Base-by-base conservation (phyloP, 2,329 filamentous ascomycete genomes). In the Claviceps monticola region DNA sequence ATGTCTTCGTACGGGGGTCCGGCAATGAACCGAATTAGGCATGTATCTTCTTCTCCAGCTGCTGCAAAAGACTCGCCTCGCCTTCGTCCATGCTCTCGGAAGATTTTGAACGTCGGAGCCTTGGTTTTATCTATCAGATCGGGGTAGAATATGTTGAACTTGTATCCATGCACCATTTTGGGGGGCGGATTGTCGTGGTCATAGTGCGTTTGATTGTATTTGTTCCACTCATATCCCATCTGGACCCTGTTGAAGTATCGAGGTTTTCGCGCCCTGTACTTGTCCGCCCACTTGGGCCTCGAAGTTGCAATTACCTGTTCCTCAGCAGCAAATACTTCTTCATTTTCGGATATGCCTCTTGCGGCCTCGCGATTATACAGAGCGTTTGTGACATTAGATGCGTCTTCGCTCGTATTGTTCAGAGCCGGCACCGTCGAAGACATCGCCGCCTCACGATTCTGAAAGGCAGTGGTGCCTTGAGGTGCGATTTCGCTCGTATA, bases 221-320 rank as follows among this genome's bases (percentile, higher is more conserved):
- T 98, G 74, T 98, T 98, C 93, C 93, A 98, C 68, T 98, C 93
- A 67, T 97, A 98, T 50, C 93, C 93, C 87, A 96, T 96, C 68
- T 95, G 90, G 46, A 97, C 90, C 42, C 93, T 84, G 65, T 97
- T 97, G 76, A 98, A 98, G 70, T 96, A 97, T 54, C 86, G 82
- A 13, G 93, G 93, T 69, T 97, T 98, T 56, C 93, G 80, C 7
- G 91, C 89, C 41, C 85, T 80, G 67, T 95, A 86, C 68, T 91
- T 89, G 63, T 82, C 81, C 5, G 84, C 83, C 89, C 89, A 95
- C 57, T 83, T 79, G 4, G 88, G 84, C 57, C 81, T 81, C 3
- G 77, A 71, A n/a, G 57, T 55, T 16, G 57, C 56, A 36, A 76
- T 71, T 26, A 95, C 82, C 42, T 83, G 77, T 68, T 95, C 93